Percentiles rank a stretch among this genome's conserved stretches.
These are phyloP conservation scores for Polytrichum commune DNA, from an alignment of 225 moss, liverwort and hornwort species.

Conservation along the genomic window DNA sequence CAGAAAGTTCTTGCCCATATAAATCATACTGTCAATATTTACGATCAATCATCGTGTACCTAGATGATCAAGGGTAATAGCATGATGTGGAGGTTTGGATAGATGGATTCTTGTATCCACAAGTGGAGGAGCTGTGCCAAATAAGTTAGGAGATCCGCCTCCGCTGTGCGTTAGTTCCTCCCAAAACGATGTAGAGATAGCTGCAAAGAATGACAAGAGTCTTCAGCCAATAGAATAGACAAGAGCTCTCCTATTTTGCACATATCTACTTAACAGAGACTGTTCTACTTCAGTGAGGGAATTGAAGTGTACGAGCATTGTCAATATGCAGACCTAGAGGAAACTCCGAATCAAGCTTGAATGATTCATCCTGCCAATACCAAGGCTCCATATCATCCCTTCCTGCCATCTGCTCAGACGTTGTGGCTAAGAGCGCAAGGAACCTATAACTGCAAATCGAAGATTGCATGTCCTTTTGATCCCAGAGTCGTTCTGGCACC, in stretches of 20 bases:
- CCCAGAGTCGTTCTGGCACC: constrained; percentile 26
- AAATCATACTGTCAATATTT: no score
- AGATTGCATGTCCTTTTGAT: constrained; percentile 42
- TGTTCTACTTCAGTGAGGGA: constrained; percentile 6
- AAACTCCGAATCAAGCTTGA: constrained; percentile 46
- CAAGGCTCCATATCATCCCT: constrained; percentile 52
- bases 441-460: constrained; percentile 25
- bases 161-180: constrained; percentile 43
- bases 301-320: constrained; percentile 11
- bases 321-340: constrained; percentile 36
- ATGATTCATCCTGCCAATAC: constrained; percentile 49
- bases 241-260: neutral
- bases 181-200: constrained; percentile 46
- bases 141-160: constrained; percentile 28
- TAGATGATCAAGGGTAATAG: constrained; percentile 43
- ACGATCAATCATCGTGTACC: constrained; percentile 9
- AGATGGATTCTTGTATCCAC: constrained; percentile 42
- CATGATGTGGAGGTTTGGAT: constrained; percentile 36
- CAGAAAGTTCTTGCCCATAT: no score
- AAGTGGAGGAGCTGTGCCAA: constrained; percentile 25
- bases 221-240: neutral
- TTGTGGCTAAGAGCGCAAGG: constrained; percentile 37
- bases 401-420: constrained; percentile 40
- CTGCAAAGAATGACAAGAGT: constrained; percentile 15
- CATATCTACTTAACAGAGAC: neutral